Evolutionary conservation across 257 asterid genomes (phyloP), one percentile per base, ranked within the genome.

Genomic region (Capsicum chinense): DNA sequence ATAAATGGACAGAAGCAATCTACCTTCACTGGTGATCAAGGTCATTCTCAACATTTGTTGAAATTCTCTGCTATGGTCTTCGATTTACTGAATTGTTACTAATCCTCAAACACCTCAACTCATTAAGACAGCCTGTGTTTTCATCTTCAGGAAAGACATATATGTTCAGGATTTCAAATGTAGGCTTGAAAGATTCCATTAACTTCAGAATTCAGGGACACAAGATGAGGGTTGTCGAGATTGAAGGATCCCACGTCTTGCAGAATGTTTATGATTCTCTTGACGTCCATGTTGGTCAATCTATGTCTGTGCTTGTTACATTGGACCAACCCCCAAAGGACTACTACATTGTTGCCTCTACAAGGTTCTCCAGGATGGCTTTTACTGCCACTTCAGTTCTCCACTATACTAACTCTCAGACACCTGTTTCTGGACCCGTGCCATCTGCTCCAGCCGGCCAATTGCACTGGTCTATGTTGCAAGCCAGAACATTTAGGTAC

Each of bases 181-280:
- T 97, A 33, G 99, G 99, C 33, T 67, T 93, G 84, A 89, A 91
- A 74, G 90, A 92, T 56, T 87, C 98, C 0, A 83, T 94, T 67
- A 95, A 97, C 86, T 93, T 97, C 92, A 92, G 99, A 90, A 93
- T 97, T 68, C 96, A 93, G 86, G 97, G 94, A 58, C 99, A 97
- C 82, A 91, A 86, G 83, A 2, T 97, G 96, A 93, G 91, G 89
- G 88, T 94, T 8, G 99, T 97, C 7, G 99, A 97, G 92, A 92
- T 93, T 35, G 99, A 97, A 85, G 99, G 99, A 73, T 95, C 99
- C 14, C 93, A 97, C 59, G 97, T 94, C 71, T 87, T 95, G 83
- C 99, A 97, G 87, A 93, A 92, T 71, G 3, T 84, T 13, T 97
- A 97, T 17, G 92, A 89, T 82, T 93, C 95, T 84, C 90, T 97